Evolutionary conservation across 75 land plant species (phyloP).

Genomic region (Pseudotsuga menziesii): DNA sequence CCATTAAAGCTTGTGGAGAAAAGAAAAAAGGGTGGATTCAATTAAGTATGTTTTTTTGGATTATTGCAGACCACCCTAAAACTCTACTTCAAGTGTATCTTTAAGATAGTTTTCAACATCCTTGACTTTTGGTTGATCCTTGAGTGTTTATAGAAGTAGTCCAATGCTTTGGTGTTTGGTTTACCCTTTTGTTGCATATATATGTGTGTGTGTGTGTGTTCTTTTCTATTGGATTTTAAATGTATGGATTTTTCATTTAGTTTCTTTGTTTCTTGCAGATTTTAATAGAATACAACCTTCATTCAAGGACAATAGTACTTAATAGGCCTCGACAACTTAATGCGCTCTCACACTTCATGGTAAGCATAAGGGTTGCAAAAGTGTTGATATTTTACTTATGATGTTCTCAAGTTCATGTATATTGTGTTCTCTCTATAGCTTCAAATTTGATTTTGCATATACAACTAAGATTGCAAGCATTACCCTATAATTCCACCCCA

Average conservation of each 20-base stretch:
- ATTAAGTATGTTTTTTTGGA: not conserved
- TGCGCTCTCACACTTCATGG: constrained; percentile 57
- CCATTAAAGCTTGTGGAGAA: too few species aligned
- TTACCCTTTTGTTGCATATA: not conserved
- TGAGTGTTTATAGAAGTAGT: not conserved
- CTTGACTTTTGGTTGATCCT: not conserved
- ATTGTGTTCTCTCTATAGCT: not conserved
- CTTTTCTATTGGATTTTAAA: not conserved
- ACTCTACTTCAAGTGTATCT: not conserved
- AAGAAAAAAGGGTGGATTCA: too few species aligned
- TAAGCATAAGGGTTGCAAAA: constrained; percentile 7
- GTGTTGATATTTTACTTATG: not conserved
- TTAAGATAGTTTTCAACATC: not conserved
- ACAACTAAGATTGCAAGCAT: not conserved
- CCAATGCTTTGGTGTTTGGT: not conserved
- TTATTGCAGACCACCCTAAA: not conserved
- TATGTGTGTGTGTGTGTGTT: too few species aligned
- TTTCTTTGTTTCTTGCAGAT: constrained; percentile 30
- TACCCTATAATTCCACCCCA: too few species aligned
- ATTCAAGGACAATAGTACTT: constrained; percentile 26
- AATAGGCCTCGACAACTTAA: constrained; percentile 63
- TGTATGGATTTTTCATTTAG: not conserved
- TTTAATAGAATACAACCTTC: constrained; percentile 29
- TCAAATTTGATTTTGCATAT: not conserved
- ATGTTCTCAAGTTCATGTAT: not conserved